These are phyloP conservation scores for Pichia sp. DNA, from an alignment of 1,139 yeast genomes.

Conservation along the genomic window DNA sequence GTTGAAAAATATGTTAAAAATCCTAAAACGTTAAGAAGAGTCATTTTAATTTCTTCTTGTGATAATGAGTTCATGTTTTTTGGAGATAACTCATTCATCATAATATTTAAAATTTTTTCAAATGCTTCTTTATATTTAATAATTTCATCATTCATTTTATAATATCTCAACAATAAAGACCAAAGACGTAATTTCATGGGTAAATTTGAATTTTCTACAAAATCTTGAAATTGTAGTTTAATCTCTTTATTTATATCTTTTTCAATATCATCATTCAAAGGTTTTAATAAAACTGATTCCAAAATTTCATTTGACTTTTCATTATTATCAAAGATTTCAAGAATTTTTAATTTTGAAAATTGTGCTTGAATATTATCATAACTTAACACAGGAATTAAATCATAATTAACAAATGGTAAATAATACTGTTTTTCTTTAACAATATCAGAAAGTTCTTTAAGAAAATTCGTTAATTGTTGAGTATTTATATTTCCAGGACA, in stretches of 20 bases:
- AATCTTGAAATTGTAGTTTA: constrained; percentile 48
- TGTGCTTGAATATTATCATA: constrained; percentile 50
- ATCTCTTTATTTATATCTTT: constrained; percentile 24
- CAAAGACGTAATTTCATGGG: constrained; percentile 69
- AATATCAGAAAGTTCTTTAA: constrained; percentile 17
- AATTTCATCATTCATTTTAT: constrained; percentile 38
- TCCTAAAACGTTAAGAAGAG: constrained; percentile 35
- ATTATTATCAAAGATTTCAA: constrained; percentile 58
- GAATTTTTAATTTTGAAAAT: constrained; percentile 59
- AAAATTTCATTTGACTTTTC: constrained; percentile 37
- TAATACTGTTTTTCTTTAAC: constrained; percentile 12
- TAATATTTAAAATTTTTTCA: constrained; percentile 41
- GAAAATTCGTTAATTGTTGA: constrained; percentile 8
- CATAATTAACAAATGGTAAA: constrained; percentile 40
- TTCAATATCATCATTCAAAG: constrained; percentile 1
- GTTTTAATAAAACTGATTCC: constrained; percentile 38
- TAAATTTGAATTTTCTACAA: constrained; percentile 57
- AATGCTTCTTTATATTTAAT: constrained; percentile 49
- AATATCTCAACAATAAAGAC: constrained; percentile 64
- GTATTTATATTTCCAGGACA: constrained; percentile 18
- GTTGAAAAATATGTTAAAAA: constrained; percentile 40
- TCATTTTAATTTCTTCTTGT: constrained; percentile 10
- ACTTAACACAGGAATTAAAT: constrained; percentile 55
- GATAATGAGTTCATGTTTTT: constrained; percentile 19
- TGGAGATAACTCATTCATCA: constrained; percentile 36